Evolutionary conservation across 106 monocot species (phyloP), one percentile per base, ranked within the genome.

Genomic region (Dendrobium huoshanense): DNA sequence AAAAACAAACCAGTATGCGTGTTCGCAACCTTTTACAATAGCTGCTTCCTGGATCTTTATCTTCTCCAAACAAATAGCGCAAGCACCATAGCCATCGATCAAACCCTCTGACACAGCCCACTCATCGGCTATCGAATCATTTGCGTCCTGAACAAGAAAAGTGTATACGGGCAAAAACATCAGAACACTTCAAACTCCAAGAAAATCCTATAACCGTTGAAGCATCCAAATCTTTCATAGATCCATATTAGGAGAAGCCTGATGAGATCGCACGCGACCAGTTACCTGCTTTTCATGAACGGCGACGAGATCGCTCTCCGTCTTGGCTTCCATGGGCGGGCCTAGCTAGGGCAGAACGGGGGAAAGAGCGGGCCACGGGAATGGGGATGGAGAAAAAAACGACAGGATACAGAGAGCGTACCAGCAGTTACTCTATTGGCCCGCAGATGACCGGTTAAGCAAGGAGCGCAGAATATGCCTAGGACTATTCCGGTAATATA

Each of bases 1-100:
- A 73, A 76, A 85, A 72, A 89, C 88, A 79, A 83, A 94, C 94
- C 94, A 94, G 88, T 94, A 92, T 45, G 92, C 90, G 68, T 94
- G 94, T 85, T 94, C 94, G 90, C 94, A 94, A 41, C 92, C 94
- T 82, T 94, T 92, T 27, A 94, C 80, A 64, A 94, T 81, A 15
- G 94, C 92, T 51, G 83, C 88, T 79, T 94, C 92, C 86, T 88
- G 79, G 19, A 94, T 82, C 10, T 47, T 44, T 22, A 92, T 94
- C 83, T 79, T 90, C 48, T 94, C 94, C 85, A 94, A 77, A 58
- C 94, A 94, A 41, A 94, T 94, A 11, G 92, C 89, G 67, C 94
- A 94, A 40, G 85, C 58, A 24, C 89, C 92, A 41, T 59, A 78
- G 16, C 83, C 85, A 58, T 70, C 82, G 44, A 22, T 51, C 20